Conservation (phyloP, 2,329 filamentous ascomycete species). For the Colletotrichum limetticola region DNA sequence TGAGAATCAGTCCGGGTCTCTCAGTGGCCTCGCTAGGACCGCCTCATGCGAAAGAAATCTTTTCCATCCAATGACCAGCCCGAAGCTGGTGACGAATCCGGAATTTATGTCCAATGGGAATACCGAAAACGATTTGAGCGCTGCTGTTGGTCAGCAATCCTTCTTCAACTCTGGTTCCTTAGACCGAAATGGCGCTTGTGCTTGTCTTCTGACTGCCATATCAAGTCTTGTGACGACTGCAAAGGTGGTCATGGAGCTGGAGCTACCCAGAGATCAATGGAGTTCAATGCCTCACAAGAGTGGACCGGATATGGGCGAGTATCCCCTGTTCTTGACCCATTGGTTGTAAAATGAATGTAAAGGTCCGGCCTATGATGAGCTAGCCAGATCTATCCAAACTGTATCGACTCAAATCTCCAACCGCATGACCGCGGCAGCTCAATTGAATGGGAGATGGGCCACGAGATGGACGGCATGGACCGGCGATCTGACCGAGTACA, state of each 20-base stretch:
- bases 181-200: constrained; percentile 4
- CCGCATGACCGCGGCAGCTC: constrained; percentile 14
- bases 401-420: constrained; percentile 16
- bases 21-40: constrained; percentile 53
- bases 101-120: constrained; percentile 51
- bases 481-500: constrained; percentile 9
- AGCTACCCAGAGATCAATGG: neutral
- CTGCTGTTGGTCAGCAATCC: constrained; percentile 44
- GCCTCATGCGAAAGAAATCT: constrained; percentile 40
- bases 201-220: constrained; percentile 7
- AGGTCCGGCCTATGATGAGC: constrained; percentile 25
- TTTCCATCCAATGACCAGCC: constrained; percentile 53
- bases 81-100: constrained; percentile 43
- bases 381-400: constrained; percentile 29
- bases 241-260: neutral
- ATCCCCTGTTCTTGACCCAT: constrained; percentile 4
- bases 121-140: constrained; percentile 35
- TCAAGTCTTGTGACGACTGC: constrained; percentile 4
- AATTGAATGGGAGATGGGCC: constrained; percentile 8
- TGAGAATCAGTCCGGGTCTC: constrained; percentile 53
- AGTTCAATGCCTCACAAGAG: neutral
- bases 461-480: constrained; percentile 6
- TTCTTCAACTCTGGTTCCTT: neutral
- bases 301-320: constrained; percentile 11
- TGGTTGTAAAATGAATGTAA: neutral